Percentiles rank a stretch among this genome's conserved stretches.
Conservation (phyloP, 140 eudicot species). For the Stevia rebaudiana region DNA sequence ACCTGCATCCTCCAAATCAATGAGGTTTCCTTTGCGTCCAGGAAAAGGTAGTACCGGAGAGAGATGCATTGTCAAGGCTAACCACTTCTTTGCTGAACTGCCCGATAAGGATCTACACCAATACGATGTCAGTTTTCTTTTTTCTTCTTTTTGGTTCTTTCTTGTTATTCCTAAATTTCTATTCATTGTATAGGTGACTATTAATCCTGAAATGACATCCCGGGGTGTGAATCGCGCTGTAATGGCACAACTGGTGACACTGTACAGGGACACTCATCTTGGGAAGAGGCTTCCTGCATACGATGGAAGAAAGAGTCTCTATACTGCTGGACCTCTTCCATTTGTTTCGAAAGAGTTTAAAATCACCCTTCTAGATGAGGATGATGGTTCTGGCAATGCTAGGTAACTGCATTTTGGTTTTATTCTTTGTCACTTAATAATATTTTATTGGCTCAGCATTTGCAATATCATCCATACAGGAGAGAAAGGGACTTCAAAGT, state of each 20-base stretch:
- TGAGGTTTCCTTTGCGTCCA: slow-evolving; percentile 85
- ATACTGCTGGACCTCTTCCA: slow-evolving; percentile 95
- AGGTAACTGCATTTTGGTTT: slow-evolving; percentile 34
- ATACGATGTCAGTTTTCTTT: slow-evolving; percentile 58
- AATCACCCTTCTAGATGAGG: slow-evolving; percentile 70
- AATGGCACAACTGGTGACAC: slow-evolving; percentile 67
- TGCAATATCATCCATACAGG: slow-evolving; percentile 33
- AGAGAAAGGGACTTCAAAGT: slow-evolving; percentile 79
- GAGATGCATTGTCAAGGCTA: slow-evolving; percentile 76
- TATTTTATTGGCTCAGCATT: not conserved
- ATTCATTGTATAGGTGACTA: slow-evolving; percentile 53
- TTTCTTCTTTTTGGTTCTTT: not conserved
- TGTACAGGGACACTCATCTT: slow-evolving; percentile 76
- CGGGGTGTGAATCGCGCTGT: slow-evolving; percentile 80
- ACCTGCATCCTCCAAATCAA: slow-evolving; percentile 72
- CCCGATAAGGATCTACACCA: slow-evolving; percentile 79
- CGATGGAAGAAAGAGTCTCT: slow-evolving; percentile 89
- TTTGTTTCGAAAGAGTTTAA: slow-evolving; percentile 67
- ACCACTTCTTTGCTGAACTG: slow-evolving; percentile 73
- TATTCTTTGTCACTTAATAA: too few relatives aligned
- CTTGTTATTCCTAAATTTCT: not conserved
- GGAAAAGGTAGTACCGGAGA: slow-evolving; percentile 75
- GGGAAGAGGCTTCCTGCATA: slow-evolving; percentile 92
- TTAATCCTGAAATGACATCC: slow-evolving; percentile 80
- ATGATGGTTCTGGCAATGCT: slow-evolving; percentile 71